Evolutionary conservation across 1,139 yeast genomes (phyloP), one percentile per base, ranked within the genome.

Genomic region (Suhomyces maxii): DNA sequence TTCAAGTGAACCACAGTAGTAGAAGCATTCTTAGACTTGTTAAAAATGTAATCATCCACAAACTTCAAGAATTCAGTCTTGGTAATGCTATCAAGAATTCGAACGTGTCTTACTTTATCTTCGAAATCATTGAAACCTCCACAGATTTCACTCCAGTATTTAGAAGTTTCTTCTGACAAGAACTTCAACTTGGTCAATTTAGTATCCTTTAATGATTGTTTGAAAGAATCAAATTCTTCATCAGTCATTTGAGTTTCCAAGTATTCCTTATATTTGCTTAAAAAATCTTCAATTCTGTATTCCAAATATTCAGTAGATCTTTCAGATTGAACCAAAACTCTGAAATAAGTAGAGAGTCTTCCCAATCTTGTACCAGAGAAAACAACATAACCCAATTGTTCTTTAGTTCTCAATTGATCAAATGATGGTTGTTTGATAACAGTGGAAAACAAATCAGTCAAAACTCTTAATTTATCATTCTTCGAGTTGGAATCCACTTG

Each of bases 331-430:
- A 91, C 76, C 53, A 91, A 69, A n/a, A 93, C 68, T 56, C 96
- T 76, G 53, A 86, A 77, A 11, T 96, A 95, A 56, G 84, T 74
- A 2, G 90, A 79, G 9, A 95, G 86, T 60, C 95, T 79, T 1
- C 89, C 80, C 47, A 77, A 74, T 52, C 85, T 73, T 32, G 79
- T 68, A 1, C 95, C 88, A 34, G 95, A 84, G 62, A 89, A 89
- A 0, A 93, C 99, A 49, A 93, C 90, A 60, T 88, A 88, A 2
- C 96, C 96, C 34, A 88, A 73, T 63, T 93, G 98, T 65, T 93
- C 99, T 57, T 89, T 85, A 3, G 99, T 93, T 65, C 99, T 79
- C 47, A 93, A 76, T 53, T 87, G 89, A 62, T 89, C 85, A 65
- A 93, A 93, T 45, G 91, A 87, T 1, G 97, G 97, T 61, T 91